phyloP scores from a whole-genome alignment of 2,329 filamentous ascomycete species.

The Cladophialophora chaetospira region DNA sequence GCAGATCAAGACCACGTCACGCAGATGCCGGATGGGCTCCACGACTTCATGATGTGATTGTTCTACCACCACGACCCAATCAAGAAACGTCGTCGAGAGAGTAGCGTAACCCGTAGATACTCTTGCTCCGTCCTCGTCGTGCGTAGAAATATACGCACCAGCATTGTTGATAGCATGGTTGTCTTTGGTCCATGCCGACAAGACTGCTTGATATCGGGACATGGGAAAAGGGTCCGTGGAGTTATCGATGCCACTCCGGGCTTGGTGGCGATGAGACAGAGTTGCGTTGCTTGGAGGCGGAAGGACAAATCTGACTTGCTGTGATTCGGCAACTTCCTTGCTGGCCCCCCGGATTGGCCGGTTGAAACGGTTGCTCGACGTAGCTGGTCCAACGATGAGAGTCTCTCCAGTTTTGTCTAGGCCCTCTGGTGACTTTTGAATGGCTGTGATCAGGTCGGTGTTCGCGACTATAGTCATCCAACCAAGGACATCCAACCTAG shows the following conservation, averaged over 20 bases:
- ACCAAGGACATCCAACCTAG: conserved; percentile 67
- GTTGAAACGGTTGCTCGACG: conserved; percentile 66
- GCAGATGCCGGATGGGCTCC: conserved; percentile 71
- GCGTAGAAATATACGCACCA: conserved; percentile 66
- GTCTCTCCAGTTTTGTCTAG: conserved; percentile 70
- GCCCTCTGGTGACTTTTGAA: conserved; percentile 67
- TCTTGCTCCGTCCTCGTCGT: conserved; percentile 68
- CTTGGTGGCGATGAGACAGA: conserved; percentile 25
- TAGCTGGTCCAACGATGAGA: conserved; percentile 69
- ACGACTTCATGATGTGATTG: conserved; percentile 74
- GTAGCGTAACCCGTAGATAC: conserved; percentile 83
- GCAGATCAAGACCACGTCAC: conserved; percentile 77
- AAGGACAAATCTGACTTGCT: conserved; percentile 30
- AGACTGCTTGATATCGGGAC: conserved; percentile 62
- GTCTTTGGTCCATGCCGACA: conserved; percentile 59
- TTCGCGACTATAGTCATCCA: conserved; percentile 82
- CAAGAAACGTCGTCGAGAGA: conserved; percentile 66
- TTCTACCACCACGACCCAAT: conserved; percentile 84
- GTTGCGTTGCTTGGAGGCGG: conserved; percentile 27
- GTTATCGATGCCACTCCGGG: conserved; percentile 22
- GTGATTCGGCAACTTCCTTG: conserved; percentile 43
- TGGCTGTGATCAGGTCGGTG: conserved; percentile 63
- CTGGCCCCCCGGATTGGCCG: conserved; percentile 32
- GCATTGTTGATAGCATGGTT: conserved; percentile 64
- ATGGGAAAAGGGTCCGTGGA: conserved; percentile 61